Percentiles rank a stretch among this genome's conserved stretches.
phyloP scores from a whole-genome alignment of 805 yeast species.

The Metschnikowia noctiluminum region DNA sequence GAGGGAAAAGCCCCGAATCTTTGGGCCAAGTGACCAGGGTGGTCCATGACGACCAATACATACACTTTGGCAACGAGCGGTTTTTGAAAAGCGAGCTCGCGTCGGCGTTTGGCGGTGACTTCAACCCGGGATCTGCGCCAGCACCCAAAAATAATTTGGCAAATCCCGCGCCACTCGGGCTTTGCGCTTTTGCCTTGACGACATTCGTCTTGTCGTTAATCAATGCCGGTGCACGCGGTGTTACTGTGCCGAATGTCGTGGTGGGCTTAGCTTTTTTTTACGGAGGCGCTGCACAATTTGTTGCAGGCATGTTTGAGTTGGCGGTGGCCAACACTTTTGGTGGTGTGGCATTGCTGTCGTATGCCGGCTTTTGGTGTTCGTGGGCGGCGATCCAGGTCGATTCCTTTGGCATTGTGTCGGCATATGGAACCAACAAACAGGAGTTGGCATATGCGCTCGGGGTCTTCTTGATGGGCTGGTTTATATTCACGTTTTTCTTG shows the following conservation, averaged over 20 bases:
- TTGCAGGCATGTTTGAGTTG: conserved; percentile 76
- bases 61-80: conserved; percentile 69
- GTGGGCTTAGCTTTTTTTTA: conserved; percentile 67
- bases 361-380: conserved; percentile 76
- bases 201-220: conserved; percentile 63
- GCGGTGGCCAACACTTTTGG: conserved; percentile 76
- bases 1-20: background rate
- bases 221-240: conserved; percentile 68
- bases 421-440: conserved; percentile 25
- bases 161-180: conserved; percentile 75
- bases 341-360: conserved; percentile 57
- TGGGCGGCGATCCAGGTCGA: conserved; percentile 57
- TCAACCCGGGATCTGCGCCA: conserved; percentile 59
- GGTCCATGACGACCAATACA: conserved; percentile 53
- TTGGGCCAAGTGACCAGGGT: conserved; percentile 27
- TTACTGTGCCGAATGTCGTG: conserved; percentile 54
- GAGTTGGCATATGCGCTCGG: conserved; percentile 37
- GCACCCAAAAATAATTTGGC: conserved; percentile 47
- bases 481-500: conserved; percentile 42
- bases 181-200: conserved; percentile 67
- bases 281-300: conserved; percentile 68
- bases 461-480: conserved; percentile 40
- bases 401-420: conserved; percentile 36
- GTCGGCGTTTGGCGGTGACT: conserved; percentile 77
- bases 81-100: conserved; percentile 58